Evolutionary conservation across 2,329 filamentous ascomycete genomes (phyloP), one percentile per base, ranked within the genome.

Genomic region (Trichoderma endophyticum): DNA sequence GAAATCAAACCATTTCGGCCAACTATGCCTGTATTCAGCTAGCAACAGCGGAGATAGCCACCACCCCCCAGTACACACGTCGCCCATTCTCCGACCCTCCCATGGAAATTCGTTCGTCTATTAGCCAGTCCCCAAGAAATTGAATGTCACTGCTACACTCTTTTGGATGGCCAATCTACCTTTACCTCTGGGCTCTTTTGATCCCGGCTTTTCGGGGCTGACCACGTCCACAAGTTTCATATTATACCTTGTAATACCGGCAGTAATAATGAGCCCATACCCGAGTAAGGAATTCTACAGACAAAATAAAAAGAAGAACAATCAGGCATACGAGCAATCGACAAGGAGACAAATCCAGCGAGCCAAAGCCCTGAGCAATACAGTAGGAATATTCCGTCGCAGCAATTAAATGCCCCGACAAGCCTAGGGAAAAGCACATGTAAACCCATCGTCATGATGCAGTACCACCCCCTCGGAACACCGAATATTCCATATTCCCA

Each of bases 51-150:
- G 62, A 64, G 39, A 64, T 64, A 51, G 39, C 62, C 30, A 39
- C 36, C 36, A 39, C 36, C 39, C 61, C 61, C 62, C n/a, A 48
- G 18, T 8, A 39, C 12, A 51, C 39, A 39, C 30, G 39, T 18
- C 62, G 28, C 39, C 39, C 62, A 64, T 64, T 64, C 62, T 64
- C 62, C 62, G 62, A 51, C 28, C 26, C 54, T 57, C 56, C 56
- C 43, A 21, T 51, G 43, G n/a, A 51, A 21, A 21, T 39, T 39
- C 15, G 36, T 39, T 18, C 15, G 36, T 18, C 15, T 39, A 51
- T 3, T 51, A 24, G 43, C 43, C 43, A 51, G 43, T n/a, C 43
- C 36, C 36, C 36, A 39, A 39, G 36, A 51, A 21, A 21, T 12
- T 51, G 30, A 32, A 60, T 64, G 62, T 51, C 62, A 51, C 62